Percentiles rank a stretch among this genome's conserved stretches.
These are phyloP conservation scores for Zygosaccharomyces sapae DNA, from an alignment of 1,139 yeast species.

Conservation along the genomic window DNA sequence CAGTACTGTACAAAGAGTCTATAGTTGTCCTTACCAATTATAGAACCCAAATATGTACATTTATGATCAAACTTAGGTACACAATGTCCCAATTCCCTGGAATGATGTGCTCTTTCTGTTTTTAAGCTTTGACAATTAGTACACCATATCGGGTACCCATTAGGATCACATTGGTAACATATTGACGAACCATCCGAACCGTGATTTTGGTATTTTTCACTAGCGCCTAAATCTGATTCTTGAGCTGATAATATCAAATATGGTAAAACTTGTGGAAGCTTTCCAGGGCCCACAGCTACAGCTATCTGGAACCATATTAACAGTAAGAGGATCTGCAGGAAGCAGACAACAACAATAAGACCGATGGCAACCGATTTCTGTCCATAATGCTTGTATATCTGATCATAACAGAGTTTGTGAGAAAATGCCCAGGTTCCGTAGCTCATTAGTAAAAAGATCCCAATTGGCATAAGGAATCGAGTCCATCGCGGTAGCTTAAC, in stretches of 20 bases:
- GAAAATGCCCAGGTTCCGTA: slow-evolving; percentile 32
- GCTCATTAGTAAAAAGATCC: slow-evolving; percentile 16
- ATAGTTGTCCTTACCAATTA: slow-evolving; percentile 56
- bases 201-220: not conserved
- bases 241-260: slow-evolving; percentile 18
- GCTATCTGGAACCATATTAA: slow-evolving; percentile 25
- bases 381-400: slow-evolving; percentile 17
- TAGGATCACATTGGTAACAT: slow-evolving; percentile 52
- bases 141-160: slow-evolving; percentile 64
- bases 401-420: slow-evolving; percentile 28
- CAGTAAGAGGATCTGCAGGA: slow-evolving; percentile 17
- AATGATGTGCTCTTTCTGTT: slow-evolving; percentile 53
- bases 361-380: slow-evolving; percentile 25
- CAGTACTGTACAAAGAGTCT: slow-evolving; percentile 49
- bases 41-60: slow-evolving; percentile 59
- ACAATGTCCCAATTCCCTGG: slow-evolving; percentile 44
- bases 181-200: slow-evolving; percentile 41
- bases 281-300: slow-evolving; percentile 26
- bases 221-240: slow-evolving; percentile 1
- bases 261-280: slow-evolving; percentile 28
- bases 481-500: slow-evolving; percentile 10
- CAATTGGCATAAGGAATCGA: slow-evolving; percentile 16
- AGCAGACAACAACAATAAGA: slow-evolving; percentile 19
- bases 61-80: slow-evolving; percentile 62
- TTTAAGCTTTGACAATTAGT: slow-evolving; percentile 51